phyloP scores from a whole-genome alignment of 2,329 filamentous ascomycete species.

The Trichoderma endophyticum region DNA sequence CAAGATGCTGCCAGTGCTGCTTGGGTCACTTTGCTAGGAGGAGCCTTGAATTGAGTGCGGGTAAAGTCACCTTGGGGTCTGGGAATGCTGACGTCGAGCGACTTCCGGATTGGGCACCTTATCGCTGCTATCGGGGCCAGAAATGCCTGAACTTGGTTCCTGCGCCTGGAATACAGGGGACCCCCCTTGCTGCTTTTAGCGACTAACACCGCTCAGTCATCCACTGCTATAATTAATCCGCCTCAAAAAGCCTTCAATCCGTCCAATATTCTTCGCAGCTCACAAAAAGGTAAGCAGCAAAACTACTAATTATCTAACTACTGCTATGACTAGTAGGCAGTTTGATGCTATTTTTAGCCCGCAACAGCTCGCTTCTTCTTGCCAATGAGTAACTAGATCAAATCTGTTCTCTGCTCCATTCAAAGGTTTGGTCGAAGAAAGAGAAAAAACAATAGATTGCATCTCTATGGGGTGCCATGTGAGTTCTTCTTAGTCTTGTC shows the following conservation, averaged over 20 bases:
- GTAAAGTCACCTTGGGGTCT: not conserved
- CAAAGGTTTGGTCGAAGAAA: not conserved
- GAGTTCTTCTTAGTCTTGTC: not conserved
- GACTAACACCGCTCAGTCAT: not conserved
- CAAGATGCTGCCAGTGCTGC: not conserved
- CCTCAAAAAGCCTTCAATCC: not conserved
- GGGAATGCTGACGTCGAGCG: slow-evolving; percentile 12
- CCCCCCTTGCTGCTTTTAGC: not conserved
- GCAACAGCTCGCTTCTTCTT: not conserved
- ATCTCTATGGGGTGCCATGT: not conserved
- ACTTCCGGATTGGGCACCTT: slow-evolving; percentile 5
- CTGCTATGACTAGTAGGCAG: not conserved
- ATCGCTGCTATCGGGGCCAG: slow-evolving; percentile 5
- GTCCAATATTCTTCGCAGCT: not conserved
- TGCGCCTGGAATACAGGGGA: not conserved
- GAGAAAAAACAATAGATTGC: not conserved
- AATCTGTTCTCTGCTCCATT: not conserved
- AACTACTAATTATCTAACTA: not conserved
- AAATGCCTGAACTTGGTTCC: not conserved
- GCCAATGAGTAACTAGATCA: not conserved
- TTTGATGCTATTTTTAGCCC: not conserved
- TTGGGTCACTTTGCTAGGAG: not conserved
- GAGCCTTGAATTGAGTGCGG: not conserved
- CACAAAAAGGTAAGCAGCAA: not conserved
- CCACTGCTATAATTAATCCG: not conserved